Conservation (phyloP, 2,329 filamentous ascomycete genomes). For the Lecanicillium sp. region DNA sequence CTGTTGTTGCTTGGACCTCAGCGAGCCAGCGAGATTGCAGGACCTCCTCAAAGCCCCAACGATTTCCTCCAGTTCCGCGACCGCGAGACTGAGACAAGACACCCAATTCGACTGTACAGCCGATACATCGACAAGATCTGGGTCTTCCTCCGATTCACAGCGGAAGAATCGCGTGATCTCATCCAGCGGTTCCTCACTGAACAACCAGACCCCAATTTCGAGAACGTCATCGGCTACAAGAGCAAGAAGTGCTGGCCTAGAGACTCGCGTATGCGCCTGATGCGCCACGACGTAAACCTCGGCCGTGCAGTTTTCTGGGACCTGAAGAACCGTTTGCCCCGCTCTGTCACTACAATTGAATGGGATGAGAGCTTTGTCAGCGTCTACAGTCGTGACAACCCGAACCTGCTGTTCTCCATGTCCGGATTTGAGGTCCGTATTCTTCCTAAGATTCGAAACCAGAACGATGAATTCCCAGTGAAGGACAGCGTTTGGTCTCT, state of each 20-base stretch:
- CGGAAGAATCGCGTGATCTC: conserved; percentile 88
- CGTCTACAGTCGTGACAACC: conserved; percentile 96
- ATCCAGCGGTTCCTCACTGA: conserved; percentile 98
- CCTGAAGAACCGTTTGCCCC: conserved; percentile 88
- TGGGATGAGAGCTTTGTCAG: conserved; percentile 99
- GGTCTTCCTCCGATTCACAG: conserved; percentile 91
- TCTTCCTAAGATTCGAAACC: conserved; percentile 87
- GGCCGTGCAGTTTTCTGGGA: conserved; percentile 98
- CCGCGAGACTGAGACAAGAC: conserved; percentile 80
- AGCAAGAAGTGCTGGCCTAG: conserved; percentile 99
- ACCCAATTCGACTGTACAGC: conserved; percentile 96
- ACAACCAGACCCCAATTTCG: conserved; percentile 96
- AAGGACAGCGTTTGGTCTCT: conserved; percentile 99
- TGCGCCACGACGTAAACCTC: conserved; percentile 97
- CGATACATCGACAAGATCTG: conserved; percentile 98
- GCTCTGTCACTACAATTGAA: conserved; percentile 93
- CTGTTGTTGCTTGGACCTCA: conserved; percentile 85
- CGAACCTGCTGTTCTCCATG: conserved; percentile 96
- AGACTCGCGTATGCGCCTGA: conserved; percentile 94
- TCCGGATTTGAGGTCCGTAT: conserved; percentile 96
- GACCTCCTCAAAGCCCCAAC: conserved; percentile 86
- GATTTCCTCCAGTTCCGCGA: conserved; percentile 98
- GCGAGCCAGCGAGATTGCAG: conserved; percentile 95
- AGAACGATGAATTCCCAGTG: conserved; percentile 92
- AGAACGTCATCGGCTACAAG: conserved; percentile 97